Conservation (phyloP, 208 protist species). For the Trypanosomatidae sp. region DNA sequence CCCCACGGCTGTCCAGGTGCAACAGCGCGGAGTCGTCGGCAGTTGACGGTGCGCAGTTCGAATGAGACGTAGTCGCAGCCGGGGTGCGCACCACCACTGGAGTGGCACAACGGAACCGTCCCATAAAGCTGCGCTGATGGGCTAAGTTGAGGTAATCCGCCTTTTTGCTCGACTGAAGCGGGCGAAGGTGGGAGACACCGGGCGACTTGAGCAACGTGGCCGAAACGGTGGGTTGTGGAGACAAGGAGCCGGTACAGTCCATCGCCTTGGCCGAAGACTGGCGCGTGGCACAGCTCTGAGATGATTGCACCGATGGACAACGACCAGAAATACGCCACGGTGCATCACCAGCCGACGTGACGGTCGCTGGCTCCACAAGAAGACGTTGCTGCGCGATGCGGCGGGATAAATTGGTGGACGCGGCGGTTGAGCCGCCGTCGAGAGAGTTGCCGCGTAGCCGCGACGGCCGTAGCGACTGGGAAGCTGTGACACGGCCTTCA, state of each 20-base stretch:
- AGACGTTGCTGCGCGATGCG: slow-evolving; percentile 6
- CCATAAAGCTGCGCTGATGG: slow-evolving; percentile 28
- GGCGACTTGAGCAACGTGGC: neutral
- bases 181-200: neutral
- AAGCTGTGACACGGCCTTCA: neutral
- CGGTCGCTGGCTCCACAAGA: neutral
- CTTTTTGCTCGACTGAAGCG: slow-evolving; percentile 16
- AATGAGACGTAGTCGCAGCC: slow-evolving; percentile 14
- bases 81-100: slow-evolving; percentile 37
- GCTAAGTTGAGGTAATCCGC: slow-evolving; percentile 24
- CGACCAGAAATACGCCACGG: neutral
- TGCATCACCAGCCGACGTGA: too few relatives aligned
- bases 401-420: neutral
- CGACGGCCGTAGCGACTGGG: neutral
- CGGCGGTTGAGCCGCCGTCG: neutral
- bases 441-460: neutral
- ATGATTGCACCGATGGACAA: neutral
- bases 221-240: neutral
- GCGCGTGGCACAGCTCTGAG: neutral
- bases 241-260: neutral
- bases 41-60: neutral
- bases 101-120: slow-evolving; percentile 37
- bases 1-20: neutral
- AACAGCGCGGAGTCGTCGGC: neutral
- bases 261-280: neutral